Conservation (phyloP, 805 yeast genomes). For the Clavispora santaluciae region DNA sequence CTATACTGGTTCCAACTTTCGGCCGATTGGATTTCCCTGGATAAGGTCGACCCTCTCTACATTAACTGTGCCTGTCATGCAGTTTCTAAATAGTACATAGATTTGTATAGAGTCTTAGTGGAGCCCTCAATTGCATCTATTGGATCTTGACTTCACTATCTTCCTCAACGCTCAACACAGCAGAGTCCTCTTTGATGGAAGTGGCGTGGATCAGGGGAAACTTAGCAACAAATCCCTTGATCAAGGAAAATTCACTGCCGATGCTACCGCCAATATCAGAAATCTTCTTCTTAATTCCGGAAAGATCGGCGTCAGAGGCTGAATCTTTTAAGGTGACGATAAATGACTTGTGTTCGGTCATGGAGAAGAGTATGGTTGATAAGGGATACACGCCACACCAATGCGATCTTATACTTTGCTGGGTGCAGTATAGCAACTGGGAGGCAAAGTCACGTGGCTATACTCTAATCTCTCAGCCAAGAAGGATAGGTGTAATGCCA, state of each 20-base stretch:
- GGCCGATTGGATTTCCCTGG: too few relatives aligned
- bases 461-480: neutral
- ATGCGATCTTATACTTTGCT: neutral
- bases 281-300: slow-evolving; percentile 44
- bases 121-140: neutral
- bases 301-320: slow-evolving; percentile 36
- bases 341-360: slow-evolving; percentile 30
- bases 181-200: slow-evolving; percentile 44
- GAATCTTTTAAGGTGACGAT: slow-evolving; percentile 46
- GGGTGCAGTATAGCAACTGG: slow-evolving; percentile 10
- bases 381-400: slow-evolving; percentile 1
- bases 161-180: slow-evolving; percentile 59
- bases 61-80: neutral
- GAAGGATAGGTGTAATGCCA: neutral
- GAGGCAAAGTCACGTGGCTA: neutral
- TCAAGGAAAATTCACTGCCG: slow-evolving; percentile 55
- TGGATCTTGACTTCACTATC: slow-evolving; percentile 59
- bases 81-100: neutral
- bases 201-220: slow-evolving; percentile 51
- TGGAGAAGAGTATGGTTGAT: slow-evolving; percentile 8
- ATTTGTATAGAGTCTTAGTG: neutral
- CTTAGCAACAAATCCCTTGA: slow-evolving; percentile 62
- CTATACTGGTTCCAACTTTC: too few relatives aligned
- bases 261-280: slow-evolving; percentile 54
- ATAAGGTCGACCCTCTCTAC: too few relatives aligned